Conservation (phyloP, 2,329 filamentous ascomycete genomes). For the Hymenoscyphus occultus region DNA sequence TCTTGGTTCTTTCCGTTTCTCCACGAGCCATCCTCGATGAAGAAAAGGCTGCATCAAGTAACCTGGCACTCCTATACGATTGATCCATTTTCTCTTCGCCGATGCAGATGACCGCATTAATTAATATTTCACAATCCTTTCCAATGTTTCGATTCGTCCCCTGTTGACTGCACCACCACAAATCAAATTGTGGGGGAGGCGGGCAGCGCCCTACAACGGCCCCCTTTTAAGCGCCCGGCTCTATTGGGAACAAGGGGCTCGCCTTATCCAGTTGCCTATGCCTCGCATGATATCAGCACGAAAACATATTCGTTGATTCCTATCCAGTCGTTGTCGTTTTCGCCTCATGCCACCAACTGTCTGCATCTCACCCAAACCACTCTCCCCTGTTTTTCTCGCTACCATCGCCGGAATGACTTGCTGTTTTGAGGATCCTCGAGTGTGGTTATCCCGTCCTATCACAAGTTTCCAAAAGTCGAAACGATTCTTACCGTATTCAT, state of each 20-base stretch:
- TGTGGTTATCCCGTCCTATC: neutral
- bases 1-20: neutral
- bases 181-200: slow-evolving; percentile 15
- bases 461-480: neutral
- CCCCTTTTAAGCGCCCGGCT: slow-evolving; percentile 37
- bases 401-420: neutral
- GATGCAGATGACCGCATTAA: slow-evolving; percentile 19
- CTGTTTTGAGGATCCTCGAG: neutral
- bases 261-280: slow-evolving; percentile 29
- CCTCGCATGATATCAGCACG: slow-evolving; percentile 30
- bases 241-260: slow-evolving; percentile 24
- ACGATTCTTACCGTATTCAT: neutral
- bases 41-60: slow-evolving; percentile 1
- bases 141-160: slow-evolving; percentile 28
- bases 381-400: neutral
- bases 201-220: slow-evolving; percentile 34
- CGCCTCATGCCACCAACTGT: slow-evolving; percentile 21
- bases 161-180: slow-evolving; percentile 14
- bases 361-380: slow-evolving; percentile 9
- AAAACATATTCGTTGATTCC: slow-evolving; percentile 20
- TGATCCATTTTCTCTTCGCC: neutral
- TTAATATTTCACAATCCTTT: slow-evolving; percentile 17
- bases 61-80: slow-evolving; percentile 20
- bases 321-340: slow-evolving; percentile 27
- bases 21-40: neutral